Evolutionary conservation across 345 rosid genomes (phyloP).

Genomic region (Geranium rotundifolium): DNA sequence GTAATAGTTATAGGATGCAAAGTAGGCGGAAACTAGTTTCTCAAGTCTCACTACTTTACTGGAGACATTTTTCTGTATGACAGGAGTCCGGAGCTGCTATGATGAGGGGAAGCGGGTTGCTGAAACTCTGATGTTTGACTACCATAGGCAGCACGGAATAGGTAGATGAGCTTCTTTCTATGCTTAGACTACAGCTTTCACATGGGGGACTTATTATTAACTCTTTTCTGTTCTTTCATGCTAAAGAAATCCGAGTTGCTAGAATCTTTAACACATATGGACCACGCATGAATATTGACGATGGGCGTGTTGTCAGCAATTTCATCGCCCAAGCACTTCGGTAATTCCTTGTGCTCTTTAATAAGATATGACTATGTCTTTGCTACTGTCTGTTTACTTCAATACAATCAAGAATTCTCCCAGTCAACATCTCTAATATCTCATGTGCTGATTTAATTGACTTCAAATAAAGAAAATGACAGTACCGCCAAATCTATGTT

Average conservation of each 20-base stretch:
- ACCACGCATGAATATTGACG: too few relatives aligned
- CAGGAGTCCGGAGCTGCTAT: too few relatives aligned
- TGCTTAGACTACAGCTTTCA: background rate
- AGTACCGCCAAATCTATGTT: too few relatives aligned
- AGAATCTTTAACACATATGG: conserved; percentile 97
- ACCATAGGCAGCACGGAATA: conserved; percentile 92
- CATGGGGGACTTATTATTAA: background rate
- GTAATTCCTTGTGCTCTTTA: conserved; percentile 1
- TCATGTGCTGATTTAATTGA: background rate
- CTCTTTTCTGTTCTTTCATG: conserved; percentile 6
- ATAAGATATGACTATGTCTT: background rate
- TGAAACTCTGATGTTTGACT: conserved; percentile 94
- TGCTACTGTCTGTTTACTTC: too few relatives aligned
- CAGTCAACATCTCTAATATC: too few relatives aligned
- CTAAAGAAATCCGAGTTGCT: conserved; percentile 79
- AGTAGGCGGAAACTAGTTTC: too few relatives aligned
- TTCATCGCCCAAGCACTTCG: too few relatives aligned
- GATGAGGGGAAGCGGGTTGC: conserved; percentile 99
- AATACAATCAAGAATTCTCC: too few relatives aligned
- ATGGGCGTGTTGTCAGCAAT: too few relatives aligned
- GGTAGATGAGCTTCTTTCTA: conserved; percentile 27
- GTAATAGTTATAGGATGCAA: too few relatives aligned
- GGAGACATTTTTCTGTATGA: conserved; percentile 4
- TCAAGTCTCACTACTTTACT: background rate
- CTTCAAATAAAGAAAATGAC: too few relatives aligned